Evolutionary conservation across 1,139 yeast species (phyloP).

Genomic region (Hemisphaericaspora subhashii): DNA sequence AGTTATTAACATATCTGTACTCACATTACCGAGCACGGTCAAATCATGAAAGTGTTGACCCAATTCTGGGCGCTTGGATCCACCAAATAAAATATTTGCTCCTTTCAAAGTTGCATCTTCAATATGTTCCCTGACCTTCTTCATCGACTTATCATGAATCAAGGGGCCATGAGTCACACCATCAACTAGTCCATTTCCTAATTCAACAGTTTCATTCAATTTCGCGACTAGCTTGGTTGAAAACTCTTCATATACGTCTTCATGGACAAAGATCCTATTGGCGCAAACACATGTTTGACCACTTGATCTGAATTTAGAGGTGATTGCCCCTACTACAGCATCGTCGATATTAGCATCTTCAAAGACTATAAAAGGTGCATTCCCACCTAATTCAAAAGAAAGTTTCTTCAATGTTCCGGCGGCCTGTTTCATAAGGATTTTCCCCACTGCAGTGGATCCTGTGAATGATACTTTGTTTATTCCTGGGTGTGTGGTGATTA

Average conservation of each 20-base stretch:
- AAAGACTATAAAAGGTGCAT: slow-evolving; percentile 88
- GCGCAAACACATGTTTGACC: slow-evolving; percentile 94
- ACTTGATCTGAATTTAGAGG: slow-evolving; percentile 61
- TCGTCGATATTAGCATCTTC: slow-evolving; percentile 77
- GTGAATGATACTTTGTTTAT: slow-evolving; percentile 84
- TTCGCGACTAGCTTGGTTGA: slow-evolving; percentile 42
- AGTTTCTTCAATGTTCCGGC: slow-evolving; percentile 78
- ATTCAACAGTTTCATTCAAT: slow-evolving; percentile 49
- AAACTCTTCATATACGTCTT: slow-evolving; percentile 62
- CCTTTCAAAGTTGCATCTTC: slow-evolving; percentile 75
- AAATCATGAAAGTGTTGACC: slow-evolving; percentile 79
- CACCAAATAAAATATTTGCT: slow-evolving; percentile 65
- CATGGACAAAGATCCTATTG: slow-evolving; percentile 78
- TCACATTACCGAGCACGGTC: slow-evolving; percentile 67
- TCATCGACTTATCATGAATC: slow-evolving; percentile 64
- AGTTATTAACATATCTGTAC: slow-evolving; percentile 60
- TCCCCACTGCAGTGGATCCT: slow-evolving; percentile 86
- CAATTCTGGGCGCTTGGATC: slow-evolving; percentile 61
- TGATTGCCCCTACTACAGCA: slow-evolving; percentile 75
- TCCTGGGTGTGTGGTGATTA: slow-evolving; percentile 64
- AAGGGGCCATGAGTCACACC: slow-evolving; percentile 80
- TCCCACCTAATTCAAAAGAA: slow-evolving; percentile 90
- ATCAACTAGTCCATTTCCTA: slow-evolving; percentile 74
- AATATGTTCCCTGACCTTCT: slow-evolving; percentile 70
- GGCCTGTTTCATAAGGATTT: slow-evolving; percentile 74